Base-by-base conservation (phyloP, 2,329 filamentous ascomycete genomes). In the Aspergillus sp. region DNA sequence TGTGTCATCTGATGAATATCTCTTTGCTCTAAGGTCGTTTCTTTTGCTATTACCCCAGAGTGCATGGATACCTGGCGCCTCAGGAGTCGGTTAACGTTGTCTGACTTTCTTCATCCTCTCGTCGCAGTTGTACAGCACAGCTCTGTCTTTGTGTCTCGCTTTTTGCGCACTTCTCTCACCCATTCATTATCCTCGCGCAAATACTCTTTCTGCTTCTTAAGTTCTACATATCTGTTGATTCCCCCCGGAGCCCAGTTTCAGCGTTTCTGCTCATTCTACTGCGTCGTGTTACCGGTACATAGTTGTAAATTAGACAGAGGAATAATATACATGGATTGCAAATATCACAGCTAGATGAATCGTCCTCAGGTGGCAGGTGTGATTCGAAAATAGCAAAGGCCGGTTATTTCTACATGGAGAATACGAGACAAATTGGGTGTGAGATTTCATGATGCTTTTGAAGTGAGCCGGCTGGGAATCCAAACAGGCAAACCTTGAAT, bases 41-140 rank as follows among this genome's bases (percentile, higher is more conserved):
- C 26, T 43, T 36, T 35, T 38, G 16, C n/a, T 42, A 42, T 47
- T 42, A 35, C 32, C 17, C 56, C 54, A 53, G 38, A 60, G 50
- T 62, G 64, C 65, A 50, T 62, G 64, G 65, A 66, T 67, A 46
- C 26, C 51, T 60, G 61, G 62, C 60, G 61, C 62, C 56, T 57
- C 52, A 47, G 60, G 60, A 59, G 60, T 65, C 50, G 49, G 47
- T 52, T 54, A 50, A 47, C 38, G n/a, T 43, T 62, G 52, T 48
- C 51, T 51, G 43, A 35, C 35, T 41, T 44, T 48, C 54, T 60
- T 35, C 47, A 41, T 33, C 52, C 47, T 51, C 36, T 54, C 48
- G 40, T 54, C 51, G 30, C 26, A 9, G 10, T 45, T 60, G 52
- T 57, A 60, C 50, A 61, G 49, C 53, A 55, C 45, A 51, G 43